Base-by-base conservation (phyloP, 768 basidiomycete species). In the Russula sp. region DNA sequence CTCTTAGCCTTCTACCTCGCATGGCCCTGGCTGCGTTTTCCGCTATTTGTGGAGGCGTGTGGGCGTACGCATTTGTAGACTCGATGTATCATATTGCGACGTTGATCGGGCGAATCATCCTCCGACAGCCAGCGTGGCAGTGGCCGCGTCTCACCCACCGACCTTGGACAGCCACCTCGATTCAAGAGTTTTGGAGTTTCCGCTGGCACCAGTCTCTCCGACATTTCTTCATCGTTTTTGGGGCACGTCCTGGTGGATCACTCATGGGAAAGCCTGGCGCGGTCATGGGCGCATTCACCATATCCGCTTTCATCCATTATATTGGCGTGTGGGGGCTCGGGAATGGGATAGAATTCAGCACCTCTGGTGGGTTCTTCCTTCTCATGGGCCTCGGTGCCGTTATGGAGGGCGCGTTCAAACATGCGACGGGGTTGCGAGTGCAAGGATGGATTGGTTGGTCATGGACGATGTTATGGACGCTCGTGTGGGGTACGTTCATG, bases 301-400 rank as follows among this genome's bases (percentile, higher is more conserved):
- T 81, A 7, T 89, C 88, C 0, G 85, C 79, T 4, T n/a, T 82
- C 7, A 68, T 88, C 4, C 88, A 91, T 60, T 78, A 83, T 64
- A 40, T 80, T 16, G 84, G 82, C 13, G 61, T 83, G 57, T 86
- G 80, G 77, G 83, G 82, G 6, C 80, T 87, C 80, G 80, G 78
- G 1, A 75, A 75, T 4, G 85, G 83, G 18, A 73, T 75, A 1
- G 80, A 87, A 45, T 77, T 81, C 0, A 13, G 61, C 7, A 57
- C 60, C 8, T 73, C 83, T 6, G 71, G 74, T 1, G 80, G 79
- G 1, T 86, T 82, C 70, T 89, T 87, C 69, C 45, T 87, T 51
- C 71, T 83, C 69, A 83, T 80, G 65, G 85, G 80, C 11, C 67
- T 84, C 1, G 84, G 84, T 1, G 66, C 83, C 8, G 55, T 80